A percentile compares a stretch with the other conserved stretches of the same genome.
Conservation (phyloP, 108 stramenopile genomes). For the Skeletonema grethae region DNA sequence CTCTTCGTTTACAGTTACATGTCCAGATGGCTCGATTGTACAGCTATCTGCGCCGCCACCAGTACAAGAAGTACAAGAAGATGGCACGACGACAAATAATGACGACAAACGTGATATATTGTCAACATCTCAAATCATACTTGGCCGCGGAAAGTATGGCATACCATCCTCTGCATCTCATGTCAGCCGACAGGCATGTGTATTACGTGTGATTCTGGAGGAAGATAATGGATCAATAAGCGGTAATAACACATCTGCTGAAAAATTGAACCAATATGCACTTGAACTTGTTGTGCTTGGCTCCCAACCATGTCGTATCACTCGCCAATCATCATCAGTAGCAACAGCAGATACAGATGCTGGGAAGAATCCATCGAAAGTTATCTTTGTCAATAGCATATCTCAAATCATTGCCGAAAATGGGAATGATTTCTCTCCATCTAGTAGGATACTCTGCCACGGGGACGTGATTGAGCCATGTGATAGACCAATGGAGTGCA, state of each 20-base stretch:
- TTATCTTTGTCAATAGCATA: neutral
- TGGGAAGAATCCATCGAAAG: neutral
- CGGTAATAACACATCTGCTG: neutral
- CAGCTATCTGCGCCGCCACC: neutral
- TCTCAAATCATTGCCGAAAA: conserved; percentile 1
- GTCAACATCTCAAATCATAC: neutral
- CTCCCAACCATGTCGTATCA: conserved; percentile 10
- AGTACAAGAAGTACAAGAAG: too few species aligned
- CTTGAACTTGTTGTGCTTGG: conserved; percentile 10
- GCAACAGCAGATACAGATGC: neutral
- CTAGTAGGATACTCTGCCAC: neutral
- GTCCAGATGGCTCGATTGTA: conserved; percentile 2
- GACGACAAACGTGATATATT: neutral
- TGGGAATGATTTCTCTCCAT: neutral
- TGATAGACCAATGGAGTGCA: conserved; percentile 5
- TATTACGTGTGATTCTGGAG: conserved; percentile 1
- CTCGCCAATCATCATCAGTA: neutral
- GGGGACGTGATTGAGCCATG: conserved; percentile 10
- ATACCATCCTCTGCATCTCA: conserved; percentile 4
- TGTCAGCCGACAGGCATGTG: conserved; percentile 11
- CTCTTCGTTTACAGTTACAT: neutral
- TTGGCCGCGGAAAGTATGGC: conserved; percentile 11
- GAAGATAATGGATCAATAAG: neutral
- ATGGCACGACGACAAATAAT: neutral
- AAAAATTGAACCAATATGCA: neutral